These are phyloP conservation scores for Turritis glabra DNA, from an alignment of 345 rosid species.

Conservation along the genomic window DNA sequence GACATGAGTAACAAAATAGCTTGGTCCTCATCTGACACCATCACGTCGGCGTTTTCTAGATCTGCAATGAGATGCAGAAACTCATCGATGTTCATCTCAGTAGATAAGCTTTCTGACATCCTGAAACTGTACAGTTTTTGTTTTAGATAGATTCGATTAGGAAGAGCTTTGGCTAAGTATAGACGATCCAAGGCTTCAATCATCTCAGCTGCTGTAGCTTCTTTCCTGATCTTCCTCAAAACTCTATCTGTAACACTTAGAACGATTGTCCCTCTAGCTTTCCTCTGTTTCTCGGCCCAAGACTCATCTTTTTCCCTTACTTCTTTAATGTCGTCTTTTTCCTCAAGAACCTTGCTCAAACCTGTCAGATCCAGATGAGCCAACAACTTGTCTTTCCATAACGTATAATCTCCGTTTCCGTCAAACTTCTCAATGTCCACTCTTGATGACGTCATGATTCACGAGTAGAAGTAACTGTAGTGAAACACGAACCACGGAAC, in stretches of 20 bases:
- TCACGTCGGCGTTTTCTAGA: neutral
- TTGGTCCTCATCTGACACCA: neutral
- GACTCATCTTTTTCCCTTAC: too few species aligned
- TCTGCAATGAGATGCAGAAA: neutral
- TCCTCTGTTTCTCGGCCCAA: too few species aligned
- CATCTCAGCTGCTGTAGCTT: neutral
- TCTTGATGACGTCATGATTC: too few species aligned
- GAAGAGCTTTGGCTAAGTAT: neutral
- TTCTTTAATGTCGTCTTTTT: too few species aligned
- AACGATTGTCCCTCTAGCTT: neutral
- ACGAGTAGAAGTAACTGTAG: too few species aligned
- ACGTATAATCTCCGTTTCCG: too few species aligned
- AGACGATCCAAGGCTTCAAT: neutral
- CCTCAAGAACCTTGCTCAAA: too few species aligned
- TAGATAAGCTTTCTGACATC: neutral
- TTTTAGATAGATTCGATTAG: neutral
- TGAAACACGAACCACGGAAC: too few species aligned
- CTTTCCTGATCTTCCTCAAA: neutral
- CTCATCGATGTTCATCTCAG: neutral
- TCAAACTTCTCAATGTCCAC: too few species aligned
- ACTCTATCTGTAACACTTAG: neutral
- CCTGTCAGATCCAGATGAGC: too few species aligned
- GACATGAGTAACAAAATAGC: neutral
- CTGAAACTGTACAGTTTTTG: neutral
- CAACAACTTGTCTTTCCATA: too few species aligned